Evolutionary conservation across 2,329 filamentous ascomycete species (phyloP), one percentile per base, ranked within the genome.

Genomic region (Magnaporthiopsis incrustans): DNA sequence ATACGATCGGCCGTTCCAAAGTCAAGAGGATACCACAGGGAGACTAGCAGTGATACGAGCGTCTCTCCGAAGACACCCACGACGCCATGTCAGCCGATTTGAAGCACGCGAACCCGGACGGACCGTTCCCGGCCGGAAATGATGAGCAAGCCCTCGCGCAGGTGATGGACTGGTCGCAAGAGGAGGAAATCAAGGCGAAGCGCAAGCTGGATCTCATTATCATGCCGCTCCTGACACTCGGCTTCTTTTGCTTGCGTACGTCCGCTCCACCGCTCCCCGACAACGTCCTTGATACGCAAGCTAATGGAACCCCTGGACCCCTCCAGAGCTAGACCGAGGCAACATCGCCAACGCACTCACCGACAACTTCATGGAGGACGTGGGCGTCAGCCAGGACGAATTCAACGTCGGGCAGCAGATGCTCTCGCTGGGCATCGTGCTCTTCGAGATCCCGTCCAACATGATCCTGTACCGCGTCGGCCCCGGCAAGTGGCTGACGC

Each of bases 401-500:
- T 75, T 80, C 69, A 81, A 81, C 63, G 69, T 80, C 50, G 79
- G 79, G 10, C 74, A 77, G 12, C 78, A 79, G 67, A 71, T 81
- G 65, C 70, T 81, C 2, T 78, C 77, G 0, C 72, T 76, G 4
- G 80, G 79, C 22, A 82, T 83, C 57, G 79, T 82, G 3, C 72
- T 82, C 4, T 73, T 73, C 62, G 69, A 76, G 65, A 80, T 81
- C 60, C 79, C 79, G 0, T 79, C 77, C 57, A 81, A 81, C 69
- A 76, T 81, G 57, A 75, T 80, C 14, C 71, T 81, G 22, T 79
- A 81, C 67, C 72, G 75, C 4, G 72, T 82, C 57, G 79, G 80
- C 8, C 81, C 82, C 1, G 78, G 77, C n/a, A 77, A 77, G 60
- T 85, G 82, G 82, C 73, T 85, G 1, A 80, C 82, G 0, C 73